phyloP scores from a whole-genome alignment of 306 rosid species.

The Begonia fuchsioides region DNA sequence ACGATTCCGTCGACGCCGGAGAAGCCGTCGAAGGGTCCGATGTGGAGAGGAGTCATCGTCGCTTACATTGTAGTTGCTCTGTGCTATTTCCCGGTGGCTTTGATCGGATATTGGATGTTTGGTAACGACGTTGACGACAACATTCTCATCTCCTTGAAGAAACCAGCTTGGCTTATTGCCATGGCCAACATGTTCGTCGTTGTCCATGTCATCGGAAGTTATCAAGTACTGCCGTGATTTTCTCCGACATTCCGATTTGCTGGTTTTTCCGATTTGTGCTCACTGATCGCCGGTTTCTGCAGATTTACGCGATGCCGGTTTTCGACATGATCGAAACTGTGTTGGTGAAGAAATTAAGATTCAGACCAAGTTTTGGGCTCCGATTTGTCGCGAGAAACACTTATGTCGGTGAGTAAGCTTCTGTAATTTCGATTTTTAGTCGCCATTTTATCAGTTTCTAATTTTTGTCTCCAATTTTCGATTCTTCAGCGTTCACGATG shows the following conservation, averaged over 20 bases:
- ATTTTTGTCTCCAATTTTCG: neutral
- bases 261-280: neutral
- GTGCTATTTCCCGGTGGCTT: conserved; percentile 88
- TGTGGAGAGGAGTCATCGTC: conserved; percentile 84
- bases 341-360: conserved; percentile 53
- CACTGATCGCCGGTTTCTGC: neutral
- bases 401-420: conserved; percentile 54
- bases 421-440: neutral
- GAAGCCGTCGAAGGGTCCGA: conserved; percentile 81
- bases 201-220: conserved; percentile 83
- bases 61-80: conserved; percentile 82
- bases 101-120: conserved; percentile 58
- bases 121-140: conserved; percentile 40
- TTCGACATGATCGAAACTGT: conserved; percentile 86
- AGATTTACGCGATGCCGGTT: conserved; percentile 90
- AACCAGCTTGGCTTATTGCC: conserved; percentile 73
- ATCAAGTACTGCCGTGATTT: conserved; percentile 41
- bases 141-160: conserved; percentile 50
- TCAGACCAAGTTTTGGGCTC: conserved; percentile 32
- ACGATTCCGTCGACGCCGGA: conserved; percentile 86
- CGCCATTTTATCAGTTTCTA: neutral
- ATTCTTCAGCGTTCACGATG: conserved; percentile 57
- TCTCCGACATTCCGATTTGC: neutral
- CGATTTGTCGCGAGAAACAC: conserved; percentile 47
- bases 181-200: conserved; percentile 81